Base-by-base conservation (phyloP, 306 rosid genomes). In the Castanopsis chinensis region DNA sequence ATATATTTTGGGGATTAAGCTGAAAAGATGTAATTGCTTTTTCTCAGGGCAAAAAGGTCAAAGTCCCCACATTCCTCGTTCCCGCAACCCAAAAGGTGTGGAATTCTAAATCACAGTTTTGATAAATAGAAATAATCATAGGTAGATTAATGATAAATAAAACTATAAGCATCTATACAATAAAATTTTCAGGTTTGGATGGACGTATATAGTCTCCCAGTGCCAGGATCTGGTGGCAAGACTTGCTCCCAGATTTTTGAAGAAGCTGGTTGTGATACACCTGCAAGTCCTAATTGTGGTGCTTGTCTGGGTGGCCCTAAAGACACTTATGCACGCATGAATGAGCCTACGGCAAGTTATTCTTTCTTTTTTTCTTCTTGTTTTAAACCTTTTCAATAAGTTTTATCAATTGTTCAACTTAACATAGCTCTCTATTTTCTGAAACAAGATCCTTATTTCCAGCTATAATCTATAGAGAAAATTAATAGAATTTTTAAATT, bases 251-350 rank as follows among this genome's bases (percentile, higher is more conserved):
- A 92, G 90, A 93, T 95, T 86, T 95, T 95, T 57, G 98, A 95
- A 87, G 99, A 95, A 89, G 99, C 96, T 80, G 99, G 98, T n/a
- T 95, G 99, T 57, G 99, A 95, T 87, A 85, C 99, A 14, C 99
- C 99, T 28, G 96, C 98, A 51, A 95, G 97, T 89, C 99, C 99
- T 75, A 89, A 85, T 80, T 95, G 99, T 52, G 98, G 90, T 65
- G 99, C 99, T 85, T 95, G 98, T 89, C 79, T 95, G 89, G 99
- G 99, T 78, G 99, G 99, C 77, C 99, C 99, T 3, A 88, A 80
- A 85, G 99, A 93, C 83, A 95, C 98, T 2, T 90, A 95, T 30
- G 99, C 96, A 11, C 96, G 99, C 53, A 71, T 95, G 90, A 95
- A 95, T 67, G 96, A 91, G 83, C 86, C 96, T 54, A 73, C 83